These are phyloP conservation scores for Hirsutella rhossiliensis DNA, from an alignment of 2,329 filamentous ascomycete species.

Conservation along the genomic window DNA sequence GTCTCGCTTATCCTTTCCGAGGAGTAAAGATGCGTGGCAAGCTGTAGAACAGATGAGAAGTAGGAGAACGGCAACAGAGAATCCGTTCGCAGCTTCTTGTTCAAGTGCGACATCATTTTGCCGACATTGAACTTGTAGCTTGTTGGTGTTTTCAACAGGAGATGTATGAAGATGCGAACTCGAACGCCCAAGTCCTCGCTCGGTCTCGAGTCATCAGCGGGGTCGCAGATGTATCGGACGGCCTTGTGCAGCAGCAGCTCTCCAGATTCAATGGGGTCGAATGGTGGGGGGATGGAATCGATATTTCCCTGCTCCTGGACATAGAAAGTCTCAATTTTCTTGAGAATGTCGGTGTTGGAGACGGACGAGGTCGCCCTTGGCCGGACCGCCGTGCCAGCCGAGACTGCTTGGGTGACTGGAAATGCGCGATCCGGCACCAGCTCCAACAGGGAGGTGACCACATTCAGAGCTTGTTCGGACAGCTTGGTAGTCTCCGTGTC, in stretches of 20 bases:
- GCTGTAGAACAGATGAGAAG: slow-evolving; percentile 46
- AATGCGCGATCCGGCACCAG: slow-evolving; percentile 55
- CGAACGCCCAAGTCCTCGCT: slow-evolving; percentile 41
- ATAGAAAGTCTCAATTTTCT: slow-evolving; percentile 55
- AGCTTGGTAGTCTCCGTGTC: slow-evolving; percentile 17
- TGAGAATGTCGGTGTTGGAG: slow-evolving; percentile 39
- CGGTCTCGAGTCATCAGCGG: slow-evolving; percentile 27
- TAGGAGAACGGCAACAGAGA: slow-evolving; percentile 34
- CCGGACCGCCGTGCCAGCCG: slow-evolving; percentile 1
- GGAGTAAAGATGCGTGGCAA: slow-evolving; percentile 44
- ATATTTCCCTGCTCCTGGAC: slow-evolving; percentile 57
- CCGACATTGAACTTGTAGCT: slow-evolving; percentile 30
- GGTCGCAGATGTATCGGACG: slow-evolving; percentile 36
- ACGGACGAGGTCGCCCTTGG: slow-evolving; percentile 4
- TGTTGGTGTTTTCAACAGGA: slow-evolving; percentile 40
- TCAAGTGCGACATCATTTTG: slow-evolving; percentile 37
- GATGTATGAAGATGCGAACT: slow-evolving; percentile 45
- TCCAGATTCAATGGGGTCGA: slow-evolving; percentile 41
- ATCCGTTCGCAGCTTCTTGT: slow-evolving; percentile 28
- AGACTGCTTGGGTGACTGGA: slow-evolving; percentile 8
- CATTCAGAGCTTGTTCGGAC: slow-evolving; percentile 24
- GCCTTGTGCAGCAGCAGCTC: slow-evolving; percentile 53
- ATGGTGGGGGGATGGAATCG: slow-evolving; percentile 49
- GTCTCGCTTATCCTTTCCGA: slow-evolving; percentile 36
- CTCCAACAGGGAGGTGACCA: slow-evolving; percentile 46